A percentile compares a stretch with the other conserved stretches of the same genome.
Conservation (phyloP, 2,329 filamentous ascomycete genomes). For the Penicillium sp. region DNA sequence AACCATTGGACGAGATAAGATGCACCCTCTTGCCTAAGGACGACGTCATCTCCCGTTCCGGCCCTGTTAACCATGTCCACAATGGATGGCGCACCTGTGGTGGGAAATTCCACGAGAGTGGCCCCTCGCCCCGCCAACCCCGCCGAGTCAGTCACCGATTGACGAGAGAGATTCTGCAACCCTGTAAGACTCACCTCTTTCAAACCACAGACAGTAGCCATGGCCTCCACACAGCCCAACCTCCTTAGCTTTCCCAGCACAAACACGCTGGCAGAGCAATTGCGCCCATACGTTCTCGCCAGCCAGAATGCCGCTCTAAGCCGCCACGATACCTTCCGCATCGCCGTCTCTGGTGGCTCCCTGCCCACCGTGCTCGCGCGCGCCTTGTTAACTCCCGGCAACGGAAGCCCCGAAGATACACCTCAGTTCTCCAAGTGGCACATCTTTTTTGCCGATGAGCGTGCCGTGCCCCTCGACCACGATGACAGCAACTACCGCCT, state of each 20-base stretch:
- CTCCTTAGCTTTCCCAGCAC: conserved; percentile 78
- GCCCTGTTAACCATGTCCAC: background rate
- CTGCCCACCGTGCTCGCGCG: conserved; percentile 84
- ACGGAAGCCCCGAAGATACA: conserved; percentile 57
- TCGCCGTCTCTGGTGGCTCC: conserved; percentile 91
- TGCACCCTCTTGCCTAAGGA: background rate
- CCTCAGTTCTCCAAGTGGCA: conserved; percentile 87
- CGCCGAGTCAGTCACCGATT: background rate
- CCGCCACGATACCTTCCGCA: conserved; percentile 82
- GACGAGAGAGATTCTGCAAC: background rate
- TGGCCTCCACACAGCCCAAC: conserved; percentile 49
- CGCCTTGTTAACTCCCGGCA: conserved; percentile 66
- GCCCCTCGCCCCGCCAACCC: background rate
- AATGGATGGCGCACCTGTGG: background rate
- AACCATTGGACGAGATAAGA: conserved; percentile 9
- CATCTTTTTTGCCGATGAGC: conserved; percentile 98
- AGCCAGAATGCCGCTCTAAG: conserved; percentile 76
- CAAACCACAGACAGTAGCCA: conserved; percentile 22
- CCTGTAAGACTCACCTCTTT: background rate
- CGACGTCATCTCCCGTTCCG: conserved; percentile 5
- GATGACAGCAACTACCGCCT: conserved; percentile 92
- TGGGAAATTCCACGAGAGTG: background rate
- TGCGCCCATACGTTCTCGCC: conserved; percentile 80
- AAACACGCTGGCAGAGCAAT: conserved; percentile 69
- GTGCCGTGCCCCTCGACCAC: conserved; percentile 87